Conservation (phyloP, 2,329 filamentous ascomycete species). For the Capronia americana region DNA sequence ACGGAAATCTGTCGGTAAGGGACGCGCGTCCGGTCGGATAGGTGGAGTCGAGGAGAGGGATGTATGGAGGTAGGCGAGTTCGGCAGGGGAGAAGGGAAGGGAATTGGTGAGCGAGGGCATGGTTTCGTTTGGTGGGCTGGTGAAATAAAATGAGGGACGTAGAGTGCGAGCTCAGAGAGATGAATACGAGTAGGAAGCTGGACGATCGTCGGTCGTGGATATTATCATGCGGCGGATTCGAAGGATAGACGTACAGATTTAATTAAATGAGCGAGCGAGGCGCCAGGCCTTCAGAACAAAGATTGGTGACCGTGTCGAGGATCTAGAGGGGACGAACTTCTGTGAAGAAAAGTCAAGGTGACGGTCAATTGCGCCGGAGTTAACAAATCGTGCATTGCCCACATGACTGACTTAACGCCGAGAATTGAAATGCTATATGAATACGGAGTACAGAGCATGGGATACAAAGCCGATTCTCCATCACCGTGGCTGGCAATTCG, state of each 20-base stretch:
- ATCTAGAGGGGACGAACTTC: background rate
- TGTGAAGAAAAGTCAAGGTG: background rate
- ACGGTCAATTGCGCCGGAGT: constrained; percentile 1
- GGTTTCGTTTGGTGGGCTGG: background rate
- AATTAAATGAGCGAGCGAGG: constrained; percentile 11
- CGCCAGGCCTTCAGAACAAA: constrained; percentile 13
- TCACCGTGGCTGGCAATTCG: background rate
- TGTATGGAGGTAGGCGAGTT: constrained; percentile 92
- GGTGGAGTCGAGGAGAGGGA: constrained; percentile 82
- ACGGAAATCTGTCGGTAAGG: constrained; percentile 79
- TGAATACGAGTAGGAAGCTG: too few relatives aligned
- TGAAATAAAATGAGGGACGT: background rate
- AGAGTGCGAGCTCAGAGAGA: background rate
- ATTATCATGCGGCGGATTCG: background rate
- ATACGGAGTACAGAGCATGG: background rate
- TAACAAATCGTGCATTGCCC: constrained; percentile 1
- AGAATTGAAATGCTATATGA: background rate
- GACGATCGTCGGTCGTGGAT: too few relatives aligned
- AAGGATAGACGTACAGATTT: background rate
- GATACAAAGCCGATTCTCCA: background rate
- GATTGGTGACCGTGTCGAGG: background rate
- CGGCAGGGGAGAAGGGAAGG: constrained; percentile 84
- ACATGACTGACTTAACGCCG: background rate
- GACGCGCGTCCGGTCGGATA: constrained; percentile 85
- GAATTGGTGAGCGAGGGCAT: constrained; percentile 32